Percentiles rank a stretch among this genome's conserved stretches.
phyloP scores from a whole-genome alignment of 371 early-diverging fungal genomes.

The Mortierella sp. region DNA sequence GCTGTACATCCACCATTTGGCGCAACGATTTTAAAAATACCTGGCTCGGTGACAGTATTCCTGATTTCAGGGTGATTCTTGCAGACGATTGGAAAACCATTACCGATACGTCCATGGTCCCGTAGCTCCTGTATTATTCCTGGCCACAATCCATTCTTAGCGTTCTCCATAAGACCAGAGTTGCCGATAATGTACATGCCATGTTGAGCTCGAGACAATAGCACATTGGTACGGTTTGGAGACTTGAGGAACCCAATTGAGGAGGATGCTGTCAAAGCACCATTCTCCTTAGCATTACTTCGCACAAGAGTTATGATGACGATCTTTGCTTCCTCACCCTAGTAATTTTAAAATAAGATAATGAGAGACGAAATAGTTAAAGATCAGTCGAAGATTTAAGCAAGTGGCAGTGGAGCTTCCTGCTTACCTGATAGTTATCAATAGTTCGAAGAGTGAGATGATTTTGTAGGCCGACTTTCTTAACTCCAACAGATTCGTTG shows the following conservation, averaged over 20 bases:
- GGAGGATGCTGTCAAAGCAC: constrained; percentile 14
- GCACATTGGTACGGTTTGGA: constrained; percentile 83
- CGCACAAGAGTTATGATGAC: constrained; percentile 73
- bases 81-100: constrained; percentile 61
- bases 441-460: constrained; percentile 53
- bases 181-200: constrained; percentile 72
- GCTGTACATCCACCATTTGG: constrained; percentile 59
- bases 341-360: neutral
- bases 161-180: constrained; percentile 45
- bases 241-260: constrained; percentile 85
- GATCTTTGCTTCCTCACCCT: constrained; percentile 60
- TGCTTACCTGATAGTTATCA: constrained; percentile 56
- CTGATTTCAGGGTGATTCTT: constrained; percentile 54
- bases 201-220: constrained; percentile 76
- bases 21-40: constrained; percentile 25
- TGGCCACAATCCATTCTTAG: constrained; percentile 58
- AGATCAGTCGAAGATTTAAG: neutral
- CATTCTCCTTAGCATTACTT: constrained; percentile 57
- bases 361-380: neutral
- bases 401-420: too few species aligned
- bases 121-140: constrained; percentile 37
- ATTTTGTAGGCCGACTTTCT: constrained; percentile 19
- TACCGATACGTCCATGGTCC: constrained; percentile 47
- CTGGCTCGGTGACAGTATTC: constrained; percentile 29
- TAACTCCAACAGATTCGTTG: constrained; percentile 2